Base-by-base conservation (phyloP, 2,329 filamentous ascomycete species). In the Talaromyces sp. region DNA sequence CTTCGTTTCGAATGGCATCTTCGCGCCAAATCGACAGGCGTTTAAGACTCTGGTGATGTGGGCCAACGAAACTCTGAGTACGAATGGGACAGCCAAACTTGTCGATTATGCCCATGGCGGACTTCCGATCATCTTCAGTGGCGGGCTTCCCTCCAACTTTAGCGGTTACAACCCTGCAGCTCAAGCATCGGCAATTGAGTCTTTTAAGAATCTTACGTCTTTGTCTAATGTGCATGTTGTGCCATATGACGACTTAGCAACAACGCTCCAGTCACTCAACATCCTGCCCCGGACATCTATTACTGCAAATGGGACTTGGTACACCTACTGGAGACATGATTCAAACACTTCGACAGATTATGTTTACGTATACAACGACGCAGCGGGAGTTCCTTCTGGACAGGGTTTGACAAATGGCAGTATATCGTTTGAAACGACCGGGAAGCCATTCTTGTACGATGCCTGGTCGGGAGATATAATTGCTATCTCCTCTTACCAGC, bases 11-110 rank as follows among this genome's bases (percentile, higher is more conserved):
- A 61, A 75, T 31, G 68, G 67, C 0, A 60, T 71, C 3, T 70
- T 83, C 2, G 79, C 75, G 0, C 74, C 77, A 0, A 61, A 72
- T 4, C 64, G 67, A 0, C 79, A 75, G 41, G 71, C 69, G 0
- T 82, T 75, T 69, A 76, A 77, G 56, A 78, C 79, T 0, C 58
- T 82, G 6, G 64, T 82, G 0, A 58, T 81, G 17, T 64, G 65
- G 4, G 65, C 64, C 1, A 74, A 75, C 12, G 69, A 76, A 9
- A 73, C 70, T 0, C 43, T 80, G 3, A 79, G 78, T 0, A 27
- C 72, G 0, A 35, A 61, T 2, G 77, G 70, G 0, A 72, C 74
- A 0, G 55, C 66, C 0, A 69, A 71, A 12, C 64, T 81, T 3
- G 60, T 67, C 3, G 63, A 72, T 3, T 75, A 70, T 56, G 75